Evolutionary conservation across 148 eudicot species (phyloP).

Genomic region (Rheum nobile): DNA sequence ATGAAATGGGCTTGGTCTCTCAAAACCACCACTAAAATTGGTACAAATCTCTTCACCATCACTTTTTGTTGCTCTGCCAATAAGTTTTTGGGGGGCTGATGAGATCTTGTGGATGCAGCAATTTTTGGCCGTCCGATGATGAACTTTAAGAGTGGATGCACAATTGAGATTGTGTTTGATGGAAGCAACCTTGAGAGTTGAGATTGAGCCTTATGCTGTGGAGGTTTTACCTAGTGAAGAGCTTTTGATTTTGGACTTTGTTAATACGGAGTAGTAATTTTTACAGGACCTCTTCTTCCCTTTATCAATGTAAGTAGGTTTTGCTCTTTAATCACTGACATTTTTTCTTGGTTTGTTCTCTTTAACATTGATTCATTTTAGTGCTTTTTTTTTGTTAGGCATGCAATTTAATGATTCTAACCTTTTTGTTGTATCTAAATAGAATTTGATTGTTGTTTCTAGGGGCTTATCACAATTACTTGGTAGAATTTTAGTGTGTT

Average conservation of each 20-base stretch:
- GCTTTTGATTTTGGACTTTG: conserved; percentile 76
- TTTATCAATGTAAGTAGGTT: no score
- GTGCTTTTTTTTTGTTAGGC: no score
- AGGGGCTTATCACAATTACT: conserved; percentile 11
- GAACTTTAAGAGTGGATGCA: conserved; percentile 89
- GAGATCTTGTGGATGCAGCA: conserved; percentile 31
- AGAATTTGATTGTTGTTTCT: no score
- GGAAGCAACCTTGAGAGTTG: conserved; percentile 96
- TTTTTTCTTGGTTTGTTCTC: no score
- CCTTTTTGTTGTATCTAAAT: no score
- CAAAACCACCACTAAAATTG: no score
- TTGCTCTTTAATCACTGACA: no score
- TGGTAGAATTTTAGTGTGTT: neutral
- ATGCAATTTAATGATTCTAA: no score
- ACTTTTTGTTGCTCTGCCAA: neutral
- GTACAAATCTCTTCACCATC: neutral
- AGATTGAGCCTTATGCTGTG: conserved; percentile 77
- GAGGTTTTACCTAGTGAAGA: conserved; percentile 72
- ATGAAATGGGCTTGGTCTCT: no score
- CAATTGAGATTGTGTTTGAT: conserved; percentile 93
- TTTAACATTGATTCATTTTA: no score
- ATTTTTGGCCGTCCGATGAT: conserved; percentile 69
- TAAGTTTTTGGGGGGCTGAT: conserved; percentile 6
- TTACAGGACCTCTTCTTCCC: no score
- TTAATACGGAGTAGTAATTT: no score